Base-by-base conservation (phyloP, 805 yeast genomes). In the Zygosaccharomyces gambellarensis region DNA sequence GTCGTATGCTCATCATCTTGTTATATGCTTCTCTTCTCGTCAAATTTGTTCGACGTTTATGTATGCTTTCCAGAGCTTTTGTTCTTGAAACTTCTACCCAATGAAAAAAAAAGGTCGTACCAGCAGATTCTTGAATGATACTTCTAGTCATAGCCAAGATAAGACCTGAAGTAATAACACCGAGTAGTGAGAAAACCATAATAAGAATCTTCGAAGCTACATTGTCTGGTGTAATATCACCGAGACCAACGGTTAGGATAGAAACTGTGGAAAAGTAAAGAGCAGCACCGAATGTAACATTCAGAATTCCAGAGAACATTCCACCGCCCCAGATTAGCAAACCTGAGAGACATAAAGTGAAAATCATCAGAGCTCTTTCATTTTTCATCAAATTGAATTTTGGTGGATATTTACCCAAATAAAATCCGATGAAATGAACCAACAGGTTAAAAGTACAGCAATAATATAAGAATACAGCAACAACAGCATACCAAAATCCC, bases 401-500 rank as follows among this genome's bases (percentile, higher is more conserved):
- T 0, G 92, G 83, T 2, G 87, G 87, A 57, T 87, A 88, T 57
- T 79, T 81, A 3, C 76, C 71, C 34, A 72, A 46, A 11, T 72
- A 55, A 59, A 79, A 84, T 1, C 96, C 96, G 5, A 75, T 46
- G 51, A 78, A 81, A 67, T 88, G 89, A 31, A 80, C 52, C 1
- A 74, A 48, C 40, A 87, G 70, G 12, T 82, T 63, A 1, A 72
- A 17, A 3, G 82, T 73, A 55, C 90, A 84, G 5, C 70, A 41
- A 51, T 79, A 76, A 64, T 90, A 88, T 23, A 87, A 67, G 1
- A 74, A 69, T 3, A 80, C 74, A 0, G 95, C 86, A 51, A 84
- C 68, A 0, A 79, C 78, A 0, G 89, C 95, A 64, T 76, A 84
- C 90, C 90, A 89, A 62, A 78, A 89, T 1, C 95, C 96, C 54